Evolutionary conservation across 2,329 filamentous ascomycete species (phyloP).

Genomic region (Aureobasidium melanogenum): DNA sequence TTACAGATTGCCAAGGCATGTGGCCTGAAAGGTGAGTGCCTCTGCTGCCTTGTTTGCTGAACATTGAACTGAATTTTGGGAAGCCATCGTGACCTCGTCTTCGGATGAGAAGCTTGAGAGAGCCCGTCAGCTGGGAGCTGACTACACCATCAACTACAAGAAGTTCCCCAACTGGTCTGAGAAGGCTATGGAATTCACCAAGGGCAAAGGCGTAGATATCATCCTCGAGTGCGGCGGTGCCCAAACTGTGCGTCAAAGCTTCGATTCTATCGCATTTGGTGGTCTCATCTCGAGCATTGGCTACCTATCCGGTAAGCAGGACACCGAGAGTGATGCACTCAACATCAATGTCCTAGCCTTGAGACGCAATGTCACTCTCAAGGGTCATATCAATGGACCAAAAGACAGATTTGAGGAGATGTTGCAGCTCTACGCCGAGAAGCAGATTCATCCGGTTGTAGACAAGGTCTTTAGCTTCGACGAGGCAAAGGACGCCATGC

Average conservation of each 20-base stretch:
- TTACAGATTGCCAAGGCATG: conserved; percentile 33
- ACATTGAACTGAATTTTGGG: conserved; percentile 23
- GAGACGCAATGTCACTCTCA: conserved; percentile 43
- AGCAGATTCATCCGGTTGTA: conserved; percentile 33
- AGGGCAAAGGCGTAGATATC: conserved; percentile 36
- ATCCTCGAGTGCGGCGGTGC: conserved; percentile 46
- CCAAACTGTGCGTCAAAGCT: conserved; percentile 36
- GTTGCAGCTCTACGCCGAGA: conserved; percentile 32
- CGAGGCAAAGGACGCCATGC: conserved; percentile 33
- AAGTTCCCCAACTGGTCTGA: conserved; percentile 50
- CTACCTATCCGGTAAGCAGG: conserved; percentile 45
- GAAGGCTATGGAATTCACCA: conserved; percentile 42
- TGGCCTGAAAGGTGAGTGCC: conserved; percentile 36
- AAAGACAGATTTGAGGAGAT: conserved; percentile 43
- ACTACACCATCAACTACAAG: conserved; percentile 54
- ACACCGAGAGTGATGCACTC: conserved; percentile 44
- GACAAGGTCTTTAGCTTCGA: conserved; percentile 34
- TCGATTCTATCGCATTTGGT: conserved; percentile 35
- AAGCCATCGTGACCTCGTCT: conserved; percentile 27
- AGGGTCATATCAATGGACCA: conserved; percentile 56
- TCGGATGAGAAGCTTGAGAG: conserved; percentile 26
- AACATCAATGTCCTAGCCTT: conserved; percentile 53
- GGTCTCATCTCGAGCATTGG: conserved; percentile 37
- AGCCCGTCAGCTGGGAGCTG: conserved; percentile 48
- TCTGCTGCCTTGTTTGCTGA: conserved; percentile 21